Base-by-base conservation (phyloP, 805 yeast species). In the Yamadazyma takamatsuzukensis region DNA sequence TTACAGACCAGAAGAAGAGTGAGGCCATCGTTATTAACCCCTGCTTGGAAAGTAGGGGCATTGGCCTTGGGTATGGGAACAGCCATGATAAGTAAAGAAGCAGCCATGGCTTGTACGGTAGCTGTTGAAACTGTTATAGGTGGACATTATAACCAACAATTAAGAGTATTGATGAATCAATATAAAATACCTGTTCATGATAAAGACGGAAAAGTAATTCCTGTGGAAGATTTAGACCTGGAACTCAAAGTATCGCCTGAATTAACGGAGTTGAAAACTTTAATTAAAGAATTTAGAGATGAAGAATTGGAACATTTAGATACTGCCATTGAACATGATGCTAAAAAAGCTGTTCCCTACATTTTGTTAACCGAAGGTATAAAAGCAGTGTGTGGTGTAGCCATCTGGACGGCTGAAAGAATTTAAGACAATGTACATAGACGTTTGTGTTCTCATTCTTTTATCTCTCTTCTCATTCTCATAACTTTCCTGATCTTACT, bases 101-200 rank as follows among this genome's bases (percentile, higher is more conserved):
- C 96, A 2, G 97, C 98, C 2, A 93, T 93, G 98, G 97, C 98
- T 1, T 93, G 98, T 56, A 93, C 98, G 0, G 97, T 89, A 39
- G 97, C 97, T 0, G 97, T 93, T 2, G 98, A 93, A 59, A 93
- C 98, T 0, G 97, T 93, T 5, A 93, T 93, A 55, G 98, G 98
- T 2, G 84, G 85, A 2, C 98, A 93, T 55, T 93, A 93, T 60
- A 93, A 93, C 54, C 80, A 79, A 40, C 98, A 93, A 56, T 65
- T 93, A 44, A 69, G 98, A 33, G 76, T 79, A 25, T 65, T 93
- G 35, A 72, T 75, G 57, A 80, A 78, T 43, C 83, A 81, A 40
- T 85, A 72, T 50, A 71, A 75, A 12, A 65, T 75, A 18, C 66
- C 66, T 2, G 48, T 58, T 3, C 50, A 45, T 33, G 64, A 65